Base-by-base conservation (phyloP, 257 asterid species). In the Nemophila menziesii region DNA sequence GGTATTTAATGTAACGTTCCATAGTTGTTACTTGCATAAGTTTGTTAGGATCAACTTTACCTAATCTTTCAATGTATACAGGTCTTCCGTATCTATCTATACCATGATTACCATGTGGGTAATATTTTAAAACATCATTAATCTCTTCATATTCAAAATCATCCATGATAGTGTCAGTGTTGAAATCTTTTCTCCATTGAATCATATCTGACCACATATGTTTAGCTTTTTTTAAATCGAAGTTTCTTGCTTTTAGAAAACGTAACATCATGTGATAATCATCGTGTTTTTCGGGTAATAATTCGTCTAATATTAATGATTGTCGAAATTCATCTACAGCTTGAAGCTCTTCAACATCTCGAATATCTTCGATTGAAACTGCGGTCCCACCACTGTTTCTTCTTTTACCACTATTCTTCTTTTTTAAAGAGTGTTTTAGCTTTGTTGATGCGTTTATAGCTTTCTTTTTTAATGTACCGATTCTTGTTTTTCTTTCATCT, bases 201-300 rank as follows among this genome's bases (percentile, higher is more conserved):
- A 79, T 53, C 94, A 79, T 82, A 77, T 82, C 94, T 51, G 82
- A 87, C 94, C 92, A 82, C 94, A 82, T 82, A 51, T 59, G 78
- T 60, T 76, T 82, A 14, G 94, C 57, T 63, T 69, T 82, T 58
- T 82, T 92, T 55, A 76, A 56, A 50, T 82, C 94, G 51, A 79
- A 79, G 61, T 76, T 82, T 58, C 94, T 73, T 57, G 94, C 94
- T 56, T 73, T 82, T 71, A 82, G 24, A 67, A 82, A 79, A 29
- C 37, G 79, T 75, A 82, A 66, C 92, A 82, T 82, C 68, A 62
- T 71, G 57, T 82, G 86, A 66, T 82, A 82, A 63, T 82, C 92
- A 62, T 82, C 87, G 55, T 71, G 77, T 58, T 68, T 79, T 46
- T 63, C 63, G 14, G 92, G 92, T 17, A 82, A 74, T 60, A 79